Evolutionary conservation across 345 rosid species (phyloP), one percentile per base, ranked within the genome.

Genomic region (Triadica sebifera): DNA sequence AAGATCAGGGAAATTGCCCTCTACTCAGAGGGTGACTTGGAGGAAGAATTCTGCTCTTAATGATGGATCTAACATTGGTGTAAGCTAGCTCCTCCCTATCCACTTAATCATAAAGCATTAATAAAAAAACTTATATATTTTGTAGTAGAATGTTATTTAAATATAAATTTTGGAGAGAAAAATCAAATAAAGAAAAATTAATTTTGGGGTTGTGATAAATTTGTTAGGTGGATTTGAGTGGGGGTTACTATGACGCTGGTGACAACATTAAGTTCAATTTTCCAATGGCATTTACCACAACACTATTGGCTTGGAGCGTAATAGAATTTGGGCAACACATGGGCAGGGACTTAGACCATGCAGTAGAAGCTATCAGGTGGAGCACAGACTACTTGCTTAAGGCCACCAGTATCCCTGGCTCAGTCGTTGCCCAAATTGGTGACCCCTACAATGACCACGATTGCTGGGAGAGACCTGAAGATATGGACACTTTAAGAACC

Each of bases 381-480:
- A 46, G 77, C 0, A 67, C 81, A 5, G 77, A 78, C 51, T 78
- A 78, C 50, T 73, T 78, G 20, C 74, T 78, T 0, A 78, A 78
- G 65, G 64, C 77, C 47, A 73, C 81, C 6, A 73, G 70, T 22
- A 50, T 62, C 12, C 77, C 77, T 39, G 81, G 74, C 24, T 6
- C 64, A 20, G 70, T 78, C 4, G 68, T 68, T 4, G 77, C 70
- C 24, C 74, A 73, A 68, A 69, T 78, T 13, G 81, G 74, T n/a
- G 77, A 78, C 11, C 77, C 77, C 19, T 22, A 20, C 45, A 51
- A 57, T 3, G 79, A 68, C 74, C 81, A 78, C 24, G 50, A 52
- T 29, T 73, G 77, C 17, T 78, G 81, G 81, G 81, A 78, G 63
- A 73, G 81, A 24, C 81, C 77, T 43, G 81, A 78, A 67, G 81